Base-by-base conservation (phyloP, 768 basidiomycete genomes). In the Ephemerocybe angulata region DNA sequence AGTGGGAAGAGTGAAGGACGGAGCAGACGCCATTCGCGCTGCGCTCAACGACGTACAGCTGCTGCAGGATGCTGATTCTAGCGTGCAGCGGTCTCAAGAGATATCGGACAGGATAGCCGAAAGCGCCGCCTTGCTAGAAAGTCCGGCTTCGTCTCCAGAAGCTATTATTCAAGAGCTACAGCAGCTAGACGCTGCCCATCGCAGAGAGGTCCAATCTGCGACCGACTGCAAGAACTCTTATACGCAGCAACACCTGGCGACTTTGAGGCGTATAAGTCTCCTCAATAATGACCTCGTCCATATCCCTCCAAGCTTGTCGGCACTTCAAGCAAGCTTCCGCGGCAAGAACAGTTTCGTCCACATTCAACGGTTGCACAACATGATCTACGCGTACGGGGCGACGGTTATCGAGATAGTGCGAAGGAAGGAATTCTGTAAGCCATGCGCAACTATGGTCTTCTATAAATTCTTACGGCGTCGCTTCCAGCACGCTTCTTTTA, bases 351-450 rank as follows among this genome's bases (percentile, higher is more conserved):
- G 87, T 55, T 98, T 98, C 65, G 79, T 87, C n/a, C 93, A 98
- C 69, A 88, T 98, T 13, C 83, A 88, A 48, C 80, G 96, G 17
- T 73, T 98, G 40, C 93, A 96, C 65, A 86, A 81, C 53, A 90
- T 98, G 83, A 68, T 95, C 1, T 94, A 93, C 64, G 93, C 91
- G 0, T 98, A 98, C 68, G 89, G 90, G 0, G 90, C 91, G 1
- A 93, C 93, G 0, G 80, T 97, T 8, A 80, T 94, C 17, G 96
- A 98, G 70, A 85, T 98, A 28, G 90, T 95, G 2, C 78, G 96
- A 55, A 77, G 96, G 52, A 91, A 91, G 62, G 92, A 96, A 65
- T 97, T 96, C 68, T 78, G 92, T 88, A 57, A 68, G 85, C 17
- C 33, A 35, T 35, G 33, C 33, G 10, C 15, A 49, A 24, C 41